These are phyloP conservation scores for Cyclostephanos tholiformis DNA, from an alignment of 108 stramenopile species.

Conservation along the genomic window DNA sequence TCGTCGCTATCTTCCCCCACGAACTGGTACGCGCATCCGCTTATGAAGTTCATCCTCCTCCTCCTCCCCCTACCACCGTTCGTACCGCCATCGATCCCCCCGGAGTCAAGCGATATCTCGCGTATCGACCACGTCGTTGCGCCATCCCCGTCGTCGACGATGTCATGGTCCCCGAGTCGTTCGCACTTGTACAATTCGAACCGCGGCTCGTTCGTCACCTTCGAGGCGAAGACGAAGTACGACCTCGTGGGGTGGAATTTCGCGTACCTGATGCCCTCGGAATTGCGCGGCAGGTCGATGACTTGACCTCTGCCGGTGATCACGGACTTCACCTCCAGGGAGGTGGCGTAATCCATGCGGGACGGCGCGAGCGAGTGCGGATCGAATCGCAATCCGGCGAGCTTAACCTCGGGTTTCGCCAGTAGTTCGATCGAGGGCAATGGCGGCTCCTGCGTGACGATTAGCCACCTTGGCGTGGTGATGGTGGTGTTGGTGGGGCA, in stretches of 20 bases:
- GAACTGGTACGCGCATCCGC: constrained; percentile 37
- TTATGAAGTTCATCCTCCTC: constrained; percentile 34
- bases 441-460: constrained; percentile 37
- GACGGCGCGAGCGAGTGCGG: constrained; percentile 26
- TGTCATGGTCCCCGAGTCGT: not conserved
- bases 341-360: constrained; percentile 24
- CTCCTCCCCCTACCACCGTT: not conserved
- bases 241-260: constrained; percentile 24
- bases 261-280: constrained; percentile 41
- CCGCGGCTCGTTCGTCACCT: constrained; percentile 31
- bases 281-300: constrained; percentile 21
- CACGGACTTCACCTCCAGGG: constrained; percentile 25
- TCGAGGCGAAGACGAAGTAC: constrained; percentile 38
- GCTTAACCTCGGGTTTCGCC: constrained; percentile 38
- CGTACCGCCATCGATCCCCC: not conserved
- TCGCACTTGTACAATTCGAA: constrained; percentile 44
- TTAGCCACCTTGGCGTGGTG: constrained; percentile 30
- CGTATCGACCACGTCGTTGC: not conserved
- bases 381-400: constrained; percentile 49
- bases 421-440: constrained; percentile 39
- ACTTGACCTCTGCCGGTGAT: not conserved
- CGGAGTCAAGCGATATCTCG: not conserved
- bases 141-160: not conserved
- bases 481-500: too few relatives aligned
- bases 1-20: constrained; percentile 8